Conservation (phyloP, 2,329 filamentous ascomycete species). For the Thielaviopsis euricoi region DNA sequence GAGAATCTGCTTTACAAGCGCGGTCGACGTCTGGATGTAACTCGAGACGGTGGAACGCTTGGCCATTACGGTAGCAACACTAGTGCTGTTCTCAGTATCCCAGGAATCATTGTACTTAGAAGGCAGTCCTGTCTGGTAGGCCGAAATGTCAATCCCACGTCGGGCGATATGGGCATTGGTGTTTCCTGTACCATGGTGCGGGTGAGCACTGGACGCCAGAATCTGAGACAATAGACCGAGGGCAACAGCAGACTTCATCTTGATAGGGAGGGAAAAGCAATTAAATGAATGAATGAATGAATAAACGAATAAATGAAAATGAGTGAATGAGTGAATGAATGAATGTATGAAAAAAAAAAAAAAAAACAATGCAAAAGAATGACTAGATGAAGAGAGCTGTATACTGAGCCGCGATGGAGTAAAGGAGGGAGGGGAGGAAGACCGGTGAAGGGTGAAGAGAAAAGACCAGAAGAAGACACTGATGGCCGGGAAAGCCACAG, state of each 20-base stretch:
- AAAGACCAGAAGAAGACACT: conserved; percentile 1
- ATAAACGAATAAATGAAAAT: too few species aligned
- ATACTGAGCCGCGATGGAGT: background rate
- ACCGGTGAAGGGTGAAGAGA: conserved; percentile 6
- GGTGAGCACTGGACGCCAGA: conserved; percentile 19
- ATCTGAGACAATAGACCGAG: conserved; percentile 20
- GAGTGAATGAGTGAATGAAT: too few species aligned
- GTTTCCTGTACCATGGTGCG: conserved; percentile 16
- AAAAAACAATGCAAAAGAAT: background rate
- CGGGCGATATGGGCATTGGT: conserved; percentile 13
- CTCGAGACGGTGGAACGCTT: conserved; percentile 4
- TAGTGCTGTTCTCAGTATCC: conserved; percentile 13
- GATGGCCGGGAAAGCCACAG: background rate
- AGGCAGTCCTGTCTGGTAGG: conserved; percentile 19
- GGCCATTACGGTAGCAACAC: conserved; percentile 15
- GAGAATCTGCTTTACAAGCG: conserved; percentile 23
- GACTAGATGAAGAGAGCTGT: background rate
- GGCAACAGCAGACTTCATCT: conserved; percentile 20
- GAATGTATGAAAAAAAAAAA: background rate
- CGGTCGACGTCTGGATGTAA: conserved; percentile 28
- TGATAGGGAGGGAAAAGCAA: conserved; percentile 1
- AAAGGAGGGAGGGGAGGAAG: background rate
- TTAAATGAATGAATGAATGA: background rate
- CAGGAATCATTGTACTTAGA: conserved; percentile 19
- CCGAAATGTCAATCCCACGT: conserved; percentile 19